Evolutionary conservation across 129 eudicot species (phyloP).

Genomic region (Tagetes erecta): DNA sequence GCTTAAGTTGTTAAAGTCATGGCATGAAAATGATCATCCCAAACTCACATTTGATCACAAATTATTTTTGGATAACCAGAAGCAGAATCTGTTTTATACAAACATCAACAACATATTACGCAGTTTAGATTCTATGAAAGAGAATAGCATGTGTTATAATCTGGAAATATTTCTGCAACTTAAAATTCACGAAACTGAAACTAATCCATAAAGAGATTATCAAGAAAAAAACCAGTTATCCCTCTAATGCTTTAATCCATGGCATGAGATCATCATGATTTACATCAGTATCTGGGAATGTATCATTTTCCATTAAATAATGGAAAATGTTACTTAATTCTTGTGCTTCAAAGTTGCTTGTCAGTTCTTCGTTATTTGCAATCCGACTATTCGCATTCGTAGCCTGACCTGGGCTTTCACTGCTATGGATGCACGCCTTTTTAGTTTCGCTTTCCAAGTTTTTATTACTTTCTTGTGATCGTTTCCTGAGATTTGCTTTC

Average conservation of each 20-base stretch:
- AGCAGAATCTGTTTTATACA: neutral
- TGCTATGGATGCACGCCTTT: neutral
- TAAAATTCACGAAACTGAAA: neutral
- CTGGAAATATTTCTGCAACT: neutral
- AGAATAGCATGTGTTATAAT: neutral
- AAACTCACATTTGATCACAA: neutral
- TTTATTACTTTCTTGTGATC: conserved; percentile 5
- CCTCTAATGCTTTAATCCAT: neutral
- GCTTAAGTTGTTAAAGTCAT: neutral
- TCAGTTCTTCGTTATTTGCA: neutral
- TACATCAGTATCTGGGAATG: neutral
- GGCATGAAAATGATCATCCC: neutral
- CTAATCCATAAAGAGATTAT: neutral
- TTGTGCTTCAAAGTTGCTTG: neutral
- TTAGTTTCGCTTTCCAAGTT: neutral
- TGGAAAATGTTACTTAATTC: neutral
- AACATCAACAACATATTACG: neutral
- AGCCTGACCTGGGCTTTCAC: conserved; percentile 12
- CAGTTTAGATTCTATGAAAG: neutral
- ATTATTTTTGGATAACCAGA: neutral
- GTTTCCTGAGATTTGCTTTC: conserved; percentile 12
- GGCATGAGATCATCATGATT: conserved; percentile 5
- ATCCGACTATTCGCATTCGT: neutral
- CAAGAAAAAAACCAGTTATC: neutral
- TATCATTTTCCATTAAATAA: neutral